Evolutionary conservation across 73 alveolate genomes (phyloP), one percentile per base, ranked within the genome.

Genomic region (Halteria grandinella): DNA sequence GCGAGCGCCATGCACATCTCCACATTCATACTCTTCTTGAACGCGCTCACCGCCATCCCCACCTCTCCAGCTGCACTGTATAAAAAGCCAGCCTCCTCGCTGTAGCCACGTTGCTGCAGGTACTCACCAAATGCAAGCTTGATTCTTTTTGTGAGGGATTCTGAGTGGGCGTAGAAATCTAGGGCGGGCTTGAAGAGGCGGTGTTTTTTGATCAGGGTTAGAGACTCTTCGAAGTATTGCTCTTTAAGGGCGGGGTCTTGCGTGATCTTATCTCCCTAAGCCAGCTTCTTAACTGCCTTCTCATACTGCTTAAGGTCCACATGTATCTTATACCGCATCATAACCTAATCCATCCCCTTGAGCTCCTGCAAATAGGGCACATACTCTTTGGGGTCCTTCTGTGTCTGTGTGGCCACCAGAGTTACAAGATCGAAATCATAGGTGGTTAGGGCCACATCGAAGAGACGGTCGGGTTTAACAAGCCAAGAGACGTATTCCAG

Each of bases 321-420:
- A 58, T 85, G 86, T 23, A 92, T 85, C 63, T 81, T 71, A 74
- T 69, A 92, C 73, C 77, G 85, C 95, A 89, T 89, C 70, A 75
- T 69, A 29, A 66, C 78, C 23, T 91, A 90, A 27, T 89, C 93
- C 96, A 66, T 66, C 71, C 63, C 50, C 86, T 86, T 85, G 1
- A 92, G 79, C 37, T 82, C 89, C 54, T 89, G 84, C 57, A 96
- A 74, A 81, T 94, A 94, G 20, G 97, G 96, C 23, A 96, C 85
- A 76, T 92, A 96, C 87, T 96, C 99, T 75, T 93, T 96, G n/a
- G 99, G 99, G 70, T 96, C 99, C 75, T 96, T 96, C 75, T 93
- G 95, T 0, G 99, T 96, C 71, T 89, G 91, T 70, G 96, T 83
- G 27, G 99, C 99, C 0, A 88, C 96, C 86, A 89, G 74, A 18